phyloP scores from a whole-genome alignment of 2,329 filamentous ascomycete genomes.

The Cryphonectria nitschkei region DNA sequence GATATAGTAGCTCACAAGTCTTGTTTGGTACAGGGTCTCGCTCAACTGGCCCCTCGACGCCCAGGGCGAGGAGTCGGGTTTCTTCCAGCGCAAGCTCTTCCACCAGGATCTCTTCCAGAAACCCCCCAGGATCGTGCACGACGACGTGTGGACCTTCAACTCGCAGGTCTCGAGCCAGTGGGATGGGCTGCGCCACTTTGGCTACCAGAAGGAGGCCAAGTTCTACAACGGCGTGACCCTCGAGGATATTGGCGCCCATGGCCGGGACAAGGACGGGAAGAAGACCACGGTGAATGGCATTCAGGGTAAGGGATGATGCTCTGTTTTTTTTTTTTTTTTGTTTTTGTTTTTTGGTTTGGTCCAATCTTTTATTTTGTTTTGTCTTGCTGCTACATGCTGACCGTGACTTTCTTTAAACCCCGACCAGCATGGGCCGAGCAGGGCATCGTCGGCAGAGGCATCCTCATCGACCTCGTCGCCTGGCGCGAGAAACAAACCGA shows the following conservation, averaged over 20 bases:
- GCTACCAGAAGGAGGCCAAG: constrained; percentile 48
- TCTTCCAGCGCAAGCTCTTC: constrained; percentile 61
- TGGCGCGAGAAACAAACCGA: constrained; percentile 47
- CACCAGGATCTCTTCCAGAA: constrained; percentile 57
- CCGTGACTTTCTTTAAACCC: background rate
- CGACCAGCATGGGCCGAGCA: constrained; percentile 50
- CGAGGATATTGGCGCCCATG: constrained; percentile 34
- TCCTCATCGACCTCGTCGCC: constrained; percentile 56
- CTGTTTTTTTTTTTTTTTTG: background rate
- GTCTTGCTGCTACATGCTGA: background rate
- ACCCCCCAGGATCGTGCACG: constrained; percentile 57
- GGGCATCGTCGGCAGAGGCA: constrained; percentile 59
- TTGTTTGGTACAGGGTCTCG: constrained; percentile 48
- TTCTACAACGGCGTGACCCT: constrained; percentile 43
- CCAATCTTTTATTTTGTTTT: background rate
- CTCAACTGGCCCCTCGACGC: constrained; percentile 64
- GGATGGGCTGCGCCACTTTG: constrained; percentile 59
- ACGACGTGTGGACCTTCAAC: constrained; percentile 63
- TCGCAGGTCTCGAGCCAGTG: constrained; percentile 62
- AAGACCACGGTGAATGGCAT: constrained; percentile 48
- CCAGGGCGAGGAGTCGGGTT: constrained; percentile 50
- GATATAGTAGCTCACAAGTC: background rate
- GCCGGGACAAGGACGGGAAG: constrained; percentile 31
- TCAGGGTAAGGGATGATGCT: constrained; percentile 33
- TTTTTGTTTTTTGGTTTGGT: background rate